phyloP scores from a whole-genome alignment of 257 asterid genomes.

The Fraxinus cuspidata region DNA sequence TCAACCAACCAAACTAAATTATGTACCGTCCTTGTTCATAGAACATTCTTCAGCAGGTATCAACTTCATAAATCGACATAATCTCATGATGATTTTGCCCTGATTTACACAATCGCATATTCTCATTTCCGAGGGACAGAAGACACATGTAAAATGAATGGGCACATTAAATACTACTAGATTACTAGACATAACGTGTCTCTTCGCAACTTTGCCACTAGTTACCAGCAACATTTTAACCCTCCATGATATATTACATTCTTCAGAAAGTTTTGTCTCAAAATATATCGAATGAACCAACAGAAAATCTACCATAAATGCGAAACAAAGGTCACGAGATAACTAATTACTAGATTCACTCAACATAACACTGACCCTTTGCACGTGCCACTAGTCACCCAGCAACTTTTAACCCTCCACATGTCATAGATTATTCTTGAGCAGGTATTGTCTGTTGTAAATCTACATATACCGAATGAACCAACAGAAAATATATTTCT shows the following conservation, averaged over 20 bases:
- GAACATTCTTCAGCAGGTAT: background rate
- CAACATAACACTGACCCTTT: constrained; percentile 17
- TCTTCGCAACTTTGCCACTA: constrained; percentile 7
- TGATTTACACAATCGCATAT: background rate
- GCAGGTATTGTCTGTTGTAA: background rate
- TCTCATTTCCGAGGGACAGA: background rate
- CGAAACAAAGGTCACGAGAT: too few relatives aligned
- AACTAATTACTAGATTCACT: constrained; percentile 1
- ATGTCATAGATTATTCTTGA: background rate
- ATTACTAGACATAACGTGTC: background rate
- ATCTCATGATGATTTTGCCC: background rate
- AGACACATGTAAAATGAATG: constrained; percentile 15
- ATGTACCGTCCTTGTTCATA: background rate
- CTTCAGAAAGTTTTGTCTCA: background rate
- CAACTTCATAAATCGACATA: background rate
- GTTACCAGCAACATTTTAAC: constrained; percentile 14
- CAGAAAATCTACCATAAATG: background rate
- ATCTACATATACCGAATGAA: background rate
- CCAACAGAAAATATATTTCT: background rate
- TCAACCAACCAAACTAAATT: background rate
- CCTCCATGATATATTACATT: background rate
- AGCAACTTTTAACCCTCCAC: constrained; percentile 11
- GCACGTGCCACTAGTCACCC: constrained; percentile 19
- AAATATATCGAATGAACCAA: background rate
- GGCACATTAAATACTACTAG: background rate